Base-by-base conservation (phyloP, 2,329 filamentous ascomycete species). In the Alternaria triticina region DNA sequence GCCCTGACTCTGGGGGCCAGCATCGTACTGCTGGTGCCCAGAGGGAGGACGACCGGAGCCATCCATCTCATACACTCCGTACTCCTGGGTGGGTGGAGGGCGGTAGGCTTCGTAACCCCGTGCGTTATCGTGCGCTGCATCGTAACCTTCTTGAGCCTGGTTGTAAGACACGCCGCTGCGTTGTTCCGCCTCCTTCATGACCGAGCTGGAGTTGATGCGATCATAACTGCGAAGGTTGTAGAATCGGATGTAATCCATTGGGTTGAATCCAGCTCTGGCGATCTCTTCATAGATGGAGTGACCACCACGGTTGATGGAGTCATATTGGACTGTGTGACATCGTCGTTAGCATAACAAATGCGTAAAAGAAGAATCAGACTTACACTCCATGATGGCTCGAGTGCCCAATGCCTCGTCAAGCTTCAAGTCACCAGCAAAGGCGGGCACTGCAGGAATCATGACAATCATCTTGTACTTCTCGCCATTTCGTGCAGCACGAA, bases 151-250 rank as follows among this genome's bases (percentile, higher is more conserved):
- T 49, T 90, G 83, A 13, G 90, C 91, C 33, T 87, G 83, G 64
- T 91, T 88, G 73, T 93, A 94, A 6, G 82, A 81, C 3, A 94
- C 88, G 17, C 91, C 91, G 55, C 87, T 87, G 40, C 85, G 82
- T 43, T 86, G 74, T 73, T 93, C 89, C 1, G 85, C 88, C 6
- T 84, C 81, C 17, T 82, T 78, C 87, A 93, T 89, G 7, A 87
- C 84, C 2, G 81, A 81, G 15, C 89, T 89, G 20, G 84, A 87
- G 80, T 95, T 94, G 83, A 96, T 91, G 47, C 93, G 89, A 77
- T 96, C 93, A 76, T 93, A 96, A 79, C 89, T 95, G 61, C 93
- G 86, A 30, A 96, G 85, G 77, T 96, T 96, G 83, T 93, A 96
- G 82, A 96, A 96, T 54, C 89, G 86, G 70, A 96, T 92, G 80